Percentiles rank a stretch among this genome's conserved stretches.
Conservation (phyloP, 2,329 filamentous ascomycete genomes). For the Clonostachys byssicola region DNA sequence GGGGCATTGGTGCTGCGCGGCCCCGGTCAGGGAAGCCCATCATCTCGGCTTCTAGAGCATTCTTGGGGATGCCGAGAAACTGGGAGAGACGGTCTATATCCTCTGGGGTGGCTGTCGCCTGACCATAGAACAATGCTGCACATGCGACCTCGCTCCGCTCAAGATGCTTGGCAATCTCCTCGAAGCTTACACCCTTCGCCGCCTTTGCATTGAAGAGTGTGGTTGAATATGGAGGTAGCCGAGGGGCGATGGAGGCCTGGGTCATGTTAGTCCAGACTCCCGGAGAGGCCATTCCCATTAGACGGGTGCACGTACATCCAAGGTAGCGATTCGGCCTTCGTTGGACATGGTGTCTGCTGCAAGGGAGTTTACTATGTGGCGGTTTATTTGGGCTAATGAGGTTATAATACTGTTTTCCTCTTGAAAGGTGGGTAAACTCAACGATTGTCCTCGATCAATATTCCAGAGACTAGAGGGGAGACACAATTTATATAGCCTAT, state of each 20-base stretch:
- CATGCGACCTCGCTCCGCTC: constrained; percentile 79
- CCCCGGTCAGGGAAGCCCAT: constrained; percentile 78
- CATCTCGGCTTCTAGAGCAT: constrained; percentile 56
- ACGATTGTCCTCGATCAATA: neutral
- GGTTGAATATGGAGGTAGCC: constrained; percentile 66
- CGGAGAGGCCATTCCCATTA: constrained; percentile 6
- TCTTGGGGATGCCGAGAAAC: constrained; percentile 57
- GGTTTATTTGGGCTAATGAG: too few relatives aligned
- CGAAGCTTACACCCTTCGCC: constrained; percentile 70
- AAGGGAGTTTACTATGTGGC: too few relatives aligned
- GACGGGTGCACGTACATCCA: constrained; percentile 26
- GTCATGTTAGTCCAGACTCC: constrained; percentile 1
- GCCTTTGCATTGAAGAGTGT: constrained; percentile 74
- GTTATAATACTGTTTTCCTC: too few relatives aligned
- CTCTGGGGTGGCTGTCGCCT: constrained; percentile 67
- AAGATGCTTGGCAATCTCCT: constrained; percentile 68
- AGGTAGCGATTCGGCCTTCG: constrained; percentile 13
- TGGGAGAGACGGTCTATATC: constrained; percentile 63
- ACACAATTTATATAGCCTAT: neutral
- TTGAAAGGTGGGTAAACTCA: too few relatives aligned
- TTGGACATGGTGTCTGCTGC: constrained; percentile 2
- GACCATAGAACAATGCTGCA: constrained; percentile 88
- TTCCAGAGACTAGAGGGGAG: neutral
- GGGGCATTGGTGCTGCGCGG: constrained; percentile 41
- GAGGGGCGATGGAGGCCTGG: constrained; percentile 61